phyloP scores from a whole-genome alignment of 208 protist species.

The Leishmania guyanensis region DNA sequence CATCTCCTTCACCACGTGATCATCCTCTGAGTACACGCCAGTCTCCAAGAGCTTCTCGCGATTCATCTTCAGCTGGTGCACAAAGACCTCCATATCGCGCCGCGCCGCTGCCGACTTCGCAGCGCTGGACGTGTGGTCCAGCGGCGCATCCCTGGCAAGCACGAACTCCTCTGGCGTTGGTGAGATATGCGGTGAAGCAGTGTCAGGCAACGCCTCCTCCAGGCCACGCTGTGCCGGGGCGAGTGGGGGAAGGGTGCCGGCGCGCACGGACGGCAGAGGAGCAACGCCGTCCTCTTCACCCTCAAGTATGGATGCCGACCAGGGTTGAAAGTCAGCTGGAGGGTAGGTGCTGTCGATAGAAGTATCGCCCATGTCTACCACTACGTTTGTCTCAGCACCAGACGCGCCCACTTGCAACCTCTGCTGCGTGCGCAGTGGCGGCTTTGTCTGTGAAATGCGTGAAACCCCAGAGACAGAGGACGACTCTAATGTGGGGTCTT shows the following conservation, averaged over 20 bases:
- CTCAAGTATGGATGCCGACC: slow-evolving; percentile 10
- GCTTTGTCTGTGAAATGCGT: neutral
- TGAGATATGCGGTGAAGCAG: slow-evolving; percentile 5
- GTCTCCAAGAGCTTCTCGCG: slow-evolving; percentile 81
- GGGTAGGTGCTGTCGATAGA: slow-evolving; percentile 34
- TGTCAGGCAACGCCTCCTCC: neutral
- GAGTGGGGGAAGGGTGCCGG: slow-evolving; percentile 29
- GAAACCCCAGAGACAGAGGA: slow-evolving; percentile 10
- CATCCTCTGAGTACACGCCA: slow-evolving; percentile 69
- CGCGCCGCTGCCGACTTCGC: slow-evolving; percentile 36
- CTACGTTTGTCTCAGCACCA: slow-evolving; percentile 1
- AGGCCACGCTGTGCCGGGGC: slow-evolving; percentile 25
- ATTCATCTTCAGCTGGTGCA: slow-evolving; percentile 79
- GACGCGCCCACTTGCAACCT: neutral
- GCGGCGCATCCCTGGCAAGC: slow-evolving; percentile 24
- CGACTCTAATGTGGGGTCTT: neutral
- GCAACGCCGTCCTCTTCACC: slow-evolving; percentile 14
- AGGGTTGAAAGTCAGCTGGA: slow-evolving; percentile 19
- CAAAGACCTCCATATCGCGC: slow-evolving; percentile 77
- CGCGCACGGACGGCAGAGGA: slow-evolving; percentile 16
- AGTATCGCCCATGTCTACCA: slow-evolving; percentile 39
- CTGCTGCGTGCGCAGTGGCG: neutral
- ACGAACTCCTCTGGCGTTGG: slow-evolving; percentile 65
- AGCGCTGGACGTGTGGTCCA: slow-evolving; percentile 10
- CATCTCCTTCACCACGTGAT: slow-evolving; percentile 81